Percentiles rank a stretch among this genome's conserved stretches.
Evolutionary conservation across 2,329 filamentous ascomycete species (phyloP).

Genomic region (Aspergillus sp.): DNA sequence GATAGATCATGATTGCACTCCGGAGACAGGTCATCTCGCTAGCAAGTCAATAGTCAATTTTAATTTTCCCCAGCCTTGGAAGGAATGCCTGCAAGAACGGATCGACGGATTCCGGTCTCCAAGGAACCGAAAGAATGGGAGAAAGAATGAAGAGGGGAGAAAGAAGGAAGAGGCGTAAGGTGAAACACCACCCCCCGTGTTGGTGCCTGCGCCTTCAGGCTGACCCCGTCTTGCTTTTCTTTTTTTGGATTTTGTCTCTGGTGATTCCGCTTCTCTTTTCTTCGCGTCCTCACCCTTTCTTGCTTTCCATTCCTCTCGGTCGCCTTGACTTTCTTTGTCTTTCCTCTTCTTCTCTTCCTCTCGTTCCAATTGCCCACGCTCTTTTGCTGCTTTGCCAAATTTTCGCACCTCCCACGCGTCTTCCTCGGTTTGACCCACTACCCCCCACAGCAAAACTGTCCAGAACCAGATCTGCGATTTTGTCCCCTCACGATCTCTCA

Average conservation of each 20-base stretch:
- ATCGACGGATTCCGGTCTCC: neutral
- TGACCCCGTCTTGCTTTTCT: neutral
- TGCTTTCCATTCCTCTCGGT: neutral
- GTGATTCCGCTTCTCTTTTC: neutral
- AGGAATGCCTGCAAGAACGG: neutral
- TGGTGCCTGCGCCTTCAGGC: constrained; percentile 6
- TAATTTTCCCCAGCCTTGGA: neutral
- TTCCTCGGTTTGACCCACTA: constrained; percentile 2
- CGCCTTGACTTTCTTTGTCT: neutral
- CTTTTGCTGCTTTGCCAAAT: neutral
- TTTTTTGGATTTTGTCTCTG: neutral
- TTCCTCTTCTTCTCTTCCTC: neutral
- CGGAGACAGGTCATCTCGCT: neutral
- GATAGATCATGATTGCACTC: neutral
- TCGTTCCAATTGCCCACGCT: neutral
- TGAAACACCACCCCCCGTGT: constrained; percentile 4
- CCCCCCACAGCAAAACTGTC: constrained; percentile 3
- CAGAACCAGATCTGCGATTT: neutral
- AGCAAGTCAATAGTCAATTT: neutral
- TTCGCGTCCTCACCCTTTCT: neutral
- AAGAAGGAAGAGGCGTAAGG: neutral
- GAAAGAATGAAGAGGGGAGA: neutral
- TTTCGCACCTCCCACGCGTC: neutral
- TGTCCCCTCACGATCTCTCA: neutral
- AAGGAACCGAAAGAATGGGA: neutral